These are phyloP conservation scores for Coprinopsis marcescibilis DNA, from an alignment of 768 basidiomycete species.

Conservation along the genomic window DNA sequence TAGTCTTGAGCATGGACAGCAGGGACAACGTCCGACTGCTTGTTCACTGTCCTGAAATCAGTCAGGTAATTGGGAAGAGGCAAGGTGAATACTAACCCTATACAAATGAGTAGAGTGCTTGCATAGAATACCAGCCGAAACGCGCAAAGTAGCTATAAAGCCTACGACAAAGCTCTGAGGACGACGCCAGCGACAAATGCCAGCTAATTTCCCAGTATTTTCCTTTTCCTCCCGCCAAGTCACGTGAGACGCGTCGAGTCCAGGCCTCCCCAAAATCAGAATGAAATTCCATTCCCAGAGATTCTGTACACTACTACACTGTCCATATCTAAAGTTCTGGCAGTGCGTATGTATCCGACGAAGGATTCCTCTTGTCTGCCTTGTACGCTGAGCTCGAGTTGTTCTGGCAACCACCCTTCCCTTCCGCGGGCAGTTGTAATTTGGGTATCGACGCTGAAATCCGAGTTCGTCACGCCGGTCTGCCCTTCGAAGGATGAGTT, in stretches of 20 bases:
- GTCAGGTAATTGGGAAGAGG: too few relatives aligned
- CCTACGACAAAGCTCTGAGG: too few relatives aligned
- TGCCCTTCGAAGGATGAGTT: constrained; percentile 15
- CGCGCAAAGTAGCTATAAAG: neutral
- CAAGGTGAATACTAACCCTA: too few relatives aligned
- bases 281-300: neutral
- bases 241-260: neutral
- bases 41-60: constrained; percentile 1
- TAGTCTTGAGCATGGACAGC: constrained; percentile 74
- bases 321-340: neutral
- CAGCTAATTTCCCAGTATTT: too few relatives aligned
- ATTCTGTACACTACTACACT: neutral
- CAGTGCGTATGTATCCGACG: too few relatives aligned
- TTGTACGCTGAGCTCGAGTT: too few relatives aligned
- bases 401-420: too few relatives aligned
- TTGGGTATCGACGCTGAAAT: neutral
- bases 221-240: neutral
- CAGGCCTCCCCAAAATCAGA: neutral
- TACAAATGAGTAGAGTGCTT: too few relatives aligned
- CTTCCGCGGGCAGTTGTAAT: neutral
- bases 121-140: neutral
- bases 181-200: too few relatives aligned
- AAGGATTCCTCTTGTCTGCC: too few relatives aligned
- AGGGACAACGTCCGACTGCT: constrained; percentile 28
- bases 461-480: neutral